Evolutionary conservation across 2,329 filamentous ascomycete genomes (phyloP).

Genomic region (Basipetospora chlamydospora): DNA sequence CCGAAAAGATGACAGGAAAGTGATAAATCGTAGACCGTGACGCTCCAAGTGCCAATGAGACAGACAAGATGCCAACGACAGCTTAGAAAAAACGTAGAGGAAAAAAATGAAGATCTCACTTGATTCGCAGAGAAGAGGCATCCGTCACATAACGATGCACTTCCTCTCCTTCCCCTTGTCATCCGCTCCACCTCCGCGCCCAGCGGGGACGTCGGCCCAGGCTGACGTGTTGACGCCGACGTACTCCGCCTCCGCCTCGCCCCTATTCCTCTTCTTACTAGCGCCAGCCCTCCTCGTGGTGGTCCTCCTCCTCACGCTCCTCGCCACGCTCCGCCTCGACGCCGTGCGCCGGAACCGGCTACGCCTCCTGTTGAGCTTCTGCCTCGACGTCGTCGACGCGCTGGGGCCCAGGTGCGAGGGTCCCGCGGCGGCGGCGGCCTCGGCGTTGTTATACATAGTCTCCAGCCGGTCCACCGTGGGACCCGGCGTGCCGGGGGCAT

Average conservation of each 20-base stretch:
- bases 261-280: conserved; percentile 15
- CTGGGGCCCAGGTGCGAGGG: neutral
- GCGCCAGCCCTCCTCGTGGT: conserved; percentile 3
- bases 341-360: conserved; percentile 1
- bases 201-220: conserved; percentile 14
- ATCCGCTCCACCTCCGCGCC: neutral
- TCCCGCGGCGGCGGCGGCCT: neutral
- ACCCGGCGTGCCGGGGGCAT: conserved; percentile 19
- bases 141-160: conserved; percentile 36
- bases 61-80: neutral
- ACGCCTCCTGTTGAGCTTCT: neutral
- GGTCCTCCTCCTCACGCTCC: conserved; percentile 26
- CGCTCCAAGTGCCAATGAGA: too few relatives aligned
- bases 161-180: conserved; percentile 24
- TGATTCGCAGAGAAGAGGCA: neutral
- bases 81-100: neutral
- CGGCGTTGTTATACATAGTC: conserved; percentile 23
- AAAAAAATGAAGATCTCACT: neutral
- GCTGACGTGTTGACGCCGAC: conserved; percentile 39
- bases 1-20: neutral
- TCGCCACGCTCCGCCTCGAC: conserved; percentile 4
- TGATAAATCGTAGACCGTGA: too few relatives aligned
- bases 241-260: conserved; percentile 26
- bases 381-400: neutral
- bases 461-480: conserved; percentile 40